Percentiles rank a stretch among this genome's conserved stretches.
Evolutionary conservation across 73 alveolate species (phyloP).

Genomic region (Paramecium octaurelia): DNA sequence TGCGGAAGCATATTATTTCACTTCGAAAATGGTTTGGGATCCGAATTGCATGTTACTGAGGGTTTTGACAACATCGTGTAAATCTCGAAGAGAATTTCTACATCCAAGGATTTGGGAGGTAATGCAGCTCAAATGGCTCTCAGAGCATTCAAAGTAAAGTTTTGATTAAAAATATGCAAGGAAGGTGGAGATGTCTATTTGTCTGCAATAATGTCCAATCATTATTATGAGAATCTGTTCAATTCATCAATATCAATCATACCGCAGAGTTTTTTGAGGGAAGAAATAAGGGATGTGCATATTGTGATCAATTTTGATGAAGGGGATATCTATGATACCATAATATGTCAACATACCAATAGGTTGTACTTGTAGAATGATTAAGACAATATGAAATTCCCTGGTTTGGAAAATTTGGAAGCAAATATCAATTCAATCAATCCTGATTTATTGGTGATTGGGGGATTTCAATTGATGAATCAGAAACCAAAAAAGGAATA

Average conservation of each 20-base stretch:
- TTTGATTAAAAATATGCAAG: background rate
- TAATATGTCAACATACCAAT: background rate
- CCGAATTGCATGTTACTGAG: constrained; percentile 1
- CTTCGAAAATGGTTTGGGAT: background rate
- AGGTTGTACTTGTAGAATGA: constrained; percentile 21
- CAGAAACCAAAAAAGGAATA: background rate
- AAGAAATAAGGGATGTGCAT: constrained; percentile 4
- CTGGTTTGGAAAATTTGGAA: background rate
- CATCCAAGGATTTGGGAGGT: constrained; percentile 7
- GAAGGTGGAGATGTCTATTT: constrained; percentile 38
- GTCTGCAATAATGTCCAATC: background rate
- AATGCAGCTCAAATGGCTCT: constrained; percentile 40
- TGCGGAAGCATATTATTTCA: background rate
- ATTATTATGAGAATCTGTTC: background rate
- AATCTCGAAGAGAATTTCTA: background rate
- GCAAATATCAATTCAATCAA: background rate
- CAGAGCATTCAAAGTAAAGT: constrained; percentile 39
- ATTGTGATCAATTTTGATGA: constrained; percentile 7
- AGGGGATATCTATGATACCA: constrained; percentile 1
- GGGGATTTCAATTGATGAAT: constrained; percentile 48
- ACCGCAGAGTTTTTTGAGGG: background rate
- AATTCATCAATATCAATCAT: background rate
- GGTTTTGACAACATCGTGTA: background rate
- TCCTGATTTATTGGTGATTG: constrained; percentile 7
- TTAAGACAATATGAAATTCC: constrained; percentile 1